phyloP scores from a whole-genome alignment of 73 alveolate species.

The Paramecium sonneborni region DNA sequence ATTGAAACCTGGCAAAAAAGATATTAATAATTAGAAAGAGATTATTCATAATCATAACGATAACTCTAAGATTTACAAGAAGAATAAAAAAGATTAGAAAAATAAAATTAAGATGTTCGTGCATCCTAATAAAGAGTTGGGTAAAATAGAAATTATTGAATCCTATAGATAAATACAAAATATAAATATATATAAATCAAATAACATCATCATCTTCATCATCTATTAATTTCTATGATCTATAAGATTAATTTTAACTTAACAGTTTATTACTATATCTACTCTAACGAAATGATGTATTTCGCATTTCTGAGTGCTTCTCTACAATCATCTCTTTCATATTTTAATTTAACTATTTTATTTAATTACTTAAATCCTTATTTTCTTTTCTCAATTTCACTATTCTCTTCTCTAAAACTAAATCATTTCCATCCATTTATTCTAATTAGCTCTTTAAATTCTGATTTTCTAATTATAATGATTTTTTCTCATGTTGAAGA shows the following conservation, averaged over 20 bases:
- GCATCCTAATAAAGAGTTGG: not conserved
- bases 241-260: not conserved
- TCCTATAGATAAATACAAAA: not conserved
- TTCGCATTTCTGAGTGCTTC: conserved; percentile 21
- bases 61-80: conserved; percentile 2
- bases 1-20: conserved; percentile 20
- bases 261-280: not conserved
- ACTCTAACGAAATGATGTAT: not conserved
- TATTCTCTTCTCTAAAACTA: conserved; percentile 29
- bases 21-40: conserved; percentile 10
- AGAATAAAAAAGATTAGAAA: not conserved
- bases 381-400: conserved; percentile 53
- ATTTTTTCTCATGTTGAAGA: conserved; percentile 31
- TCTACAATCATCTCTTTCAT: conserved; percentile 50
- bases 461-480: not conserved
- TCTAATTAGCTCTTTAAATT: conserved; percentile 4
- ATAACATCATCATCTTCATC: conserved; percentile 4
- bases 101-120: not conserved
- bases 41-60: not conserved
- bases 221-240: not conserved
- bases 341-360: not conserved
- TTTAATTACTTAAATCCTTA: conserved; percentile 8
- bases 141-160: not conserved
- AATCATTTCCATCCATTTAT: conserved; percentile 32
- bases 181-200: not conserved